These are phyloP conservation scores for Jamesozyma spencerorum DNA, from an alignment of 805 yeast species.

Conservation along the genomic window DNA sequence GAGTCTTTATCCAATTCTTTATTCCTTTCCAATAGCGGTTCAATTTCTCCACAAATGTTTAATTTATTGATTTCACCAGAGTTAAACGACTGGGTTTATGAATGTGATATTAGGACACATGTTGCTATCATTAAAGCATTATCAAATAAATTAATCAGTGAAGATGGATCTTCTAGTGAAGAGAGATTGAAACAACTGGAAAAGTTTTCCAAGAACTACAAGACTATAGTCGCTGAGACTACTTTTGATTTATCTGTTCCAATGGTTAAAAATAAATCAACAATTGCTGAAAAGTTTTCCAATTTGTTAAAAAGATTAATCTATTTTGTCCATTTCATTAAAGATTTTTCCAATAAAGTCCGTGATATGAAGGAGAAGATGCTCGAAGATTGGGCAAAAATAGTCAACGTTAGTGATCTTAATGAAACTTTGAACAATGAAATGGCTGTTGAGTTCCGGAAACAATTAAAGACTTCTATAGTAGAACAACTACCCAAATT, in stretches of 20 bases:
- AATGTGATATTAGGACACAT: slow-evolving; percentile 57
- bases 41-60: slow-evolving; percentile 53
- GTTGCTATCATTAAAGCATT: slow-evolving; percentile 45
- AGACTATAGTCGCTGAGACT: slow-evolving; percentile 34
- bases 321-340: slow-evolving; percentile 39
- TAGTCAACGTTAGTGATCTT: slow-evolving; percentile 2
- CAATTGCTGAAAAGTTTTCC: slow-evolving; percentile 44
- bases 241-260: slow-evolving; percentile 40
- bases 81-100: slow-evolving; percentile 52
- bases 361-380: background rate
- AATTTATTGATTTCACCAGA: slow-evolving; percentile 43
- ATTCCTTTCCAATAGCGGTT: slow-evolving; percentile 39
- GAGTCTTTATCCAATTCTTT: slow-evolving; percentile 48
- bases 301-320: slow-evolving; percentile 44
- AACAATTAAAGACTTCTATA: background rate
- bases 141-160: slow-evolving; percentile 48
- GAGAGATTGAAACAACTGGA: slow-evolving; percentile 39
- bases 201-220: slow-evolving; percentile 40
- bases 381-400: slow-evolving; percentile 1
- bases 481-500: background rate
- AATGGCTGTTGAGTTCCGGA: too few relatives aligned
- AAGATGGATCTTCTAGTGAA: slow-evolving; percentile 9
- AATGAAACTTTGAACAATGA: background rate
- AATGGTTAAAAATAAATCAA: slow-evolving; percentile 42
- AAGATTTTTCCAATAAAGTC: slow-evolving; percentile 1